Evolutionary conservation across 2,329 filamentous ascomycete genomes (phyloP).

Genomic region (Pestalotiopsis fici): DNA sequence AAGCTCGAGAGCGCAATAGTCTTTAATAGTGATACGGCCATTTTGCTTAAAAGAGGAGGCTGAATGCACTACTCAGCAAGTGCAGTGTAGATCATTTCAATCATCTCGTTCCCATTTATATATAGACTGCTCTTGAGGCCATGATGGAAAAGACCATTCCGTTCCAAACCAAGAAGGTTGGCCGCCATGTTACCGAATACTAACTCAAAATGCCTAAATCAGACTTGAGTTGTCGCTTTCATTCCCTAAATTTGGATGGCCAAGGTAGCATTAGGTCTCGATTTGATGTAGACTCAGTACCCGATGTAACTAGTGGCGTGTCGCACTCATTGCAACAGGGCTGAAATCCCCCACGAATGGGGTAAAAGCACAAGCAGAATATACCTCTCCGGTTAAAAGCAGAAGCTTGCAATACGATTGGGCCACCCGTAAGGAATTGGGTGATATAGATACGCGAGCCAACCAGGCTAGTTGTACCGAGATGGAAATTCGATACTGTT

Average conservation of each 20-base stretch:
- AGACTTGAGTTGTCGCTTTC: not conserved
- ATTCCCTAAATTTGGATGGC: not conserved
- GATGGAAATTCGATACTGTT: no score
- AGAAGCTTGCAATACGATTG: not conserved
- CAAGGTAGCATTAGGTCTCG: not conserved
- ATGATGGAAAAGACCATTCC: not conserved
- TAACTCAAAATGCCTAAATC: not conserved
- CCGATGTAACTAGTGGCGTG: not conserved
- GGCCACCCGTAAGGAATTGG: no score
- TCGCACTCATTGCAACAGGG: not conserved
- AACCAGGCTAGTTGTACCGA: no score
- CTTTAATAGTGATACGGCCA: not conserved
- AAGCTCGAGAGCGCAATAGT: not conserved
- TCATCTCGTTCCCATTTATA: not conserved
- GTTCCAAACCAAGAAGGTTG: not conserved
- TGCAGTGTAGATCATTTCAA: not conserved
- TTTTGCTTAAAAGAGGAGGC: not conserved
- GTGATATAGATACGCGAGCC: no score
- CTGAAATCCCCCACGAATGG: not conserved
- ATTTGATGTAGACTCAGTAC: not conserved
- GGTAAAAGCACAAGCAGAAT: not conserved
- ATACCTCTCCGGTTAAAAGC: not conserved
- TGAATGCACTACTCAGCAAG: not conserved
- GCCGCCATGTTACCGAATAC: not conserved
- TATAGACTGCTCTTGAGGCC: not conserved